Percentiles rank a stretch among this genome's conserved stretches.
phyloP scores from a whole-genome alignment of 176 grass and related monocot species.

The Microstegium vimineum region DNA sequence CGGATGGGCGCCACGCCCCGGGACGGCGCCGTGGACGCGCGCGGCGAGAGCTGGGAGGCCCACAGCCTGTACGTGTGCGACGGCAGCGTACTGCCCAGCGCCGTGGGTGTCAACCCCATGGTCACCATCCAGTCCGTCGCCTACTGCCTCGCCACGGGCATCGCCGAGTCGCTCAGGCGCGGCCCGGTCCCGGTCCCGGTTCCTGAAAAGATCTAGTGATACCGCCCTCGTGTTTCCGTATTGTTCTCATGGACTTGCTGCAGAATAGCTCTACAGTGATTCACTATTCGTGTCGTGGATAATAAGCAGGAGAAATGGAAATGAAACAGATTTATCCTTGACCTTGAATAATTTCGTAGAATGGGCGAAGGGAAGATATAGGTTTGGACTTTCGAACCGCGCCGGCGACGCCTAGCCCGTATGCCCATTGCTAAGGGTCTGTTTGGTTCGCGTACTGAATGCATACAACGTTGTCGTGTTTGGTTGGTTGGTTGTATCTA shows the following conservation, averaged over 20 bases:
- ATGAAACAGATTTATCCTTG: background rate
- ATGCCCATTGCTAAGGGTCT: no score
- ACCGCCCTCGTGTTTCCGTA: background rate
- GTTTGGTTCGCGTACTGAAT: no score
- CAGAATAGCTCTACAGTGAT: background rate
- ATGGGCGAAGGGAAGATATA: no score
- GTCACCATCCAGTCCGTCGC: conserved; percentile 84
- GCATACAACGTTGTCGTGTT: no score
- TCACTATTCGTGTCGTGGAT: background rate
- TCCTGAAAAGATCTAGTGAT: background rate
- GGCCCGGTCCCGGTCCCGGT: no score
- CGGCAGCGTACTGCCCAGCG: conserved; percentile 63
- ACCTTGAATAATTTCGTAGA: no score
- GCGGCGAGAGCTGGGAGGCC: conserved; percentile 87
- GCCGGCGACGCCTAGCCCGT: no score
- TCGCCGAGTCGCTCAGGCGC: conserved; percentile 42
- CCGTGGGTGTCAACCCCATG: conserved; percentile 88
- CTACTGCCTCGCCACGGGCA: conserved; percentile 66
- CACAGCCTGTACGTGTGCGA: conserved; percentile 74
- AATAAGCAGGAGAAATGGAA: background rate
- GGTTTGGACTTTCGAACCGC: no score
- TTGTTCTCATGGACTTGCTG: background rate
- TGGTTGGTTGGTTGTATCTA: no score
- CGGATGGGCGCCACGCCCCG: conserved; percentile 55
- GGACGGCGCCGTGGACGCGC: conserved; percentile 64